A percentile compares a stretch with the other conserved stretches of the same genome.
Evolutionary conservation across 257 asterid genomes (phyloP).

Genomic region (Nicotiana obtusifolia): DNA sequence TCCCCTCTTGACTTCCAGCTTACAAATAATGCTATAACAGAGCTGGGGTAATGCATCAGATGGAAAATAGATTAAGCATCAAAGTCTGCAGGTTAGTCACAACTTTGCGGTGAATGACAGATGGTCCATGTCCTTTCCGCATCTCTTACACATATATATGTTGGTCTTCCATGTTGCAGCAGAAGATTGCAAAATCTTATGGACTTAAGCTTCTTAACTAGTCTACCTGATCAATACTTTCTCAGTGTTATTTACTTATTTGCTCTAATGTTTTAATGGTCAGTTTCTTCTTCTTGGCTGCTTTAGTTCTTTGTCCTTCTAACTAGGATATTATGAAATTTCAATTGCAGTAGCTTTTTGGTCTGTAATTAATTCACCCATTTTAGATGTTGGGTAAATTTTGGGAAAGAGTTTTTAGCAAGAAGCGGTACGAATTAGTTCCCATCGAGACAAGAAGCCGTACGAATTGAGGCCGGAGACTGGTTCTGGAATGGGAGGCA

Average conservation of each 20-base stretch:
- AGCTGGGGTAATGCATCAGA: not conserved
- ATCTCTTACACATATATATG: not conserved
- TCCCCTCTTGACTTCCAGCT: not conserved
- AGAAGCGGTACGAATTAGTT: no score
- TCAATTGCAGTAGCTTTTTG: not conserved
- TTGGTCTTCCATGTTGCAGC: not conserved
- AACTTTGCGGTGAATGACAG: not conserved
- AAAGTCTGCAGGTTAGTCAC: not conserved
- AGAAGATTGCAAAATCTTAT: not conserved
- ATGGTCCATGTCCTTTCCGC: not conserved
- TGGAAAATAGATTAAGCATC: not conserved
- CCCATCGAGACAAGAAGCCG: no score
- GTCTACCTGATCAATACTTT: not conserved
- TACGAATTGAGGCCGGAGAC: no score
- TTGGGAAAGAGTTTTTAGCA: not conserved
- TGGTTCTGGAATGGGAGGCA: no score
- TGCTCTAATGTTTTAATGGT: not conserved
- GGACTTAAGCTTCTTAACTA: not conserved
- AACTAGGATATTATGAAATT: not conserved
- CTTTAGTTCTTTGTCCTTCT: not conserved
- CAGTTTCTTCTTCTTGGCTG: conserved; percentile 3
- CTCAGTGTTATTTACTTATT: not conserved
- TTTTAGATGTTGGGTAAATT: not conserved
- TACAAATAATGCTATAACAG: not conserved
- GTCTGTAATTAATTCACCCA: not conserved